Percentiles rank a stretch among this genome's conserved stretches.
These are phyloP conservation scores for Cochlearia excelsa DNA, from an alignment of 345 rosid genomes.

Conservation along the genomic window DNA sequence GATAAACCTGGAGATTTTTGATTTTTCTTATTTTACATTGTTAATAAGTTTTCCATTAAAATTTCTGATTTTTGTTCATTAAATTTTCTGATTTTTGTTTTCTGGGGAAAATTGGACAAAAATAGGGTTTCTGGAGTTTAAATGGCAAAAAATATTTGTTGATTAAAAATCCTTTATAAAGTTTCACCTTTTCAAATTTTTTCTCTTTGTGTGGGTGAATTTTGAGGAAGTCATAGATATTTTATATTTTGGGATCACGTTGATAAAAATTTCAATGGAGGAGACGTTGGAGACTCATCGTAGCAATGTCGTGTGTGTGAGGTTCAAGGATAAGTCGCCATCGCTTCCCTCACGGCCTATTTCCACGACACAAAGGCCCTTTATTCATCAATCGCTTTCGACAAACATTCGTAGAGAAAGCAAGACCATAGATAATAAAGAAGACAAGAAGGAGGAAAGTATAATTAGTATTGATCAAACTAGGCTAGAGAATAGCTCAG, in stretches of 20 bases:
- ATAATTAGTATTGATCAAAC: background rate
- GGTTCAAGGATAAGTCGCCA: slow-evolving; percentile 65
- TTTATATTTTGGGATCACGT: slow-evolving; percentile 39
- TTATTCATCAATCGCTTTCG: slow-evolving; percentile 59
- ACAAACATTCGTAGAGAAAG: slow-evolving; percentile 33
- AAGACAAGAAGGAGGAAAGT: slow-evolving; percentile 36
- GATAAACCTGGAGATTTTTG: no score
- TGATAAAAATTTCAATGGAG: slow-evolving; percentile 64
- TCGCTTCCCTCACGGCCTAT: slow-evolving; percentile 68
- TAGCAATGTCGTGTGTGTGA: slow-evolving; percentile 51
- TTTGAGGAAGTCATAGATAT: no score
- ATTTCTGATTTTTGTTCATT: no score
- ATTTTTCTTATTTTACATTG: no score
- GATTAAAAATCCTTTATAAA: no score
- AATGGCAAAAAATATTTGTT: no score
- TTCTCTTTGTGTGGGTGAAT: background rate
- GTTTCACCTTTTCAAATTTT: no score
- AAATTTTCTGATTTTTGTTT: no score
- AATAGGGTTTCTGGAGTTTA: no score
- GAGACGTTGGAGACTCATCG: slow-evolving; percentile 64
- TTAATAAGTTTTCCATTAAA: no score
- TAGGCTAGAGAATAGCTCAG: slow-evolving; percentile 4
- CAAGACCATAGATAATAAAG: slow-evolving; percentile 34
- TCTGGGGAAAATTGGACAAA: no score
- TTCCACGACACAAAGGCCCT: slow-evolving; percentile 54